Conservation (phyloP, 164 flowering plant species). For the Dillenia turbinata region DNA sequence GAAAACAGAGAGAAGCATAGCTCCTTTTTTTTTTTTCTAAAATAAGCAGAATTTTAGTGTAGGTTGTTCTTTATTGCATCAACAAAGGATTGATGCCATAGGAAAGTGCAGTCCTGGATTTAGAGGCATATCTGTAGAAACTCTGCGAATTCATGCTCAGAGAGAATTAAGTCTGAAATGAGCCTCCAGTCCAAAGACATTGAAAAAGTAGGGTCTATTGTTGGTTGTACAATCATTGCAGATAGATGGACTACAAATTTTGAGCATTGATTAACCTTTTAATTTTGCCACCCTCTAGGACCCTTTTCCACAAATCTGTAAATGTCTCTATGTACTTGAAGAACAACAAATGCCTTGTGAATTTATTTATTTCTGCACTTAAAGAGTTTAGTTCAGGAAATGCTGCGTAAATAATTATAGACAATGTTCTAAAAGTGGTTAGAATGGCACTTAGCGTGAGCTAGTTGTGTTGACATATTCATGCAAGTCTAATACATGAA, state of each 20-base stretch:
- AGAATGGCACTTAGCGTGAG: no score
- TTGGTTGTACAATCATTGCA: conserved; percentile 88
- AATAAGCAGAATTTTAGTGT: conserved; percentile 82
- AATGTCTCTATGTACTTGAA: conserved; percentile 76
- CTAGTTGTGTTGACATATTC: no score
- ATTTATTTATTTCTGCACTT: conserved; percentile 74
- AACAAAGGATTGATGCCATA: conserved; percentile 77
- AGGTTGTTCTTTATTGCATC: conserved; percentile 82
- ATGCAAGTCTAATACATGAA: no score
- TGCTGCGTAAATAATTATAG: conserved; percentile 85
- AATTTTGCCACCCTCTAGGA: conserved; percentile 85
- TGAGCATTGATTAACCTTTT: conserved; percentile 78
- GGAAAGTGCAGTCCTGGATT: conserved; percentile 70
- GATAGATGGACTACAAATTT: conserved; percentile 82
- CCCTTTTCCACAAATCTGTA: conserved; percentile 83
- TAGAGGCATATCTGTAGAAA: conserved; percentile 64
- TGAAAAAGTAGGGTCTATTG: conserved; percentile 75
- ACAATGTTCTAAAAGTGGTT: conserved; percentile 37
- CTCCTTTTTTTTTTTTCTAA: conserved; percentile 78
- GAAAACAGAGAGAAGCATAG: conserved; percentile 64
- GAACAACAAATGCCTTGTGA: conserved; percentile 62
- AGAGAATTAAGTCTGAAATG: conserved; percentile 70
- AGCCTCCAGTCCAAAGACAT: conserved; percentile 58
- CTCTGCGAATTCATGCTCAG: conserved; percentile 67
- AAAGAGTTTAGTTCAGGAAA: conserved; percentile 85